Evolutionary conservation across 2,329 filamentous ascomycete genomes (phyloP).

Genomic region (Graphilbum ipis-grandicollis): DNA sequence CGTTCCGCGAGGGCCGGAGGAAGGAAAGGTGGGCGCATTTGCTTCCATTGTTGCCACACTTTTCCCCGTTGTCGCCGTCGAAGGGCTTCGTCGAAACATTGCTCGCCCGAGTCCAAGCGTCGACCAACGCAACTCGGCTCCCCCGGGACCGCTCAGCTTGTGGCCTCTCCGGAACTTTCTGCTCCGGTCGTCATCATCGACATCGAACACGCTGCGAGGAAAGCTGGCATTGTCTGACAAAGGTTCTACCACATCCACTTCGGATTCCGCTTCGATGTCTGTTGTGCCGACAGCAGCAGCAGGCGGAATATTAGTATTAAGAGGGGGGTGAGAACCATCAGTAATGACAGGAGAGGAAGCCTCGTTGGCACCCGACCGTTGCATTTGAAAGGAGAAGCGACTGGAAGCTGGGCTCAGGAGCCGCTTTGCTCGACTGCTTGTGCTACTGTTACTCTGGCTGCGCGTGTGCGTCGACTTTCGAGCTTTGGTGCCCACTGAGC

Average conservation of each 20-base stretch:
- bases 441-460: conserved; percentile 7
- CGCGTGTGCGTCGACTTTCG: conserved; percentile 3
- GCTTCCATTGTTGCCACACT: too few species aligned
- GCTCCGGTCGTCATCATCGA: conserved; percentile 4
- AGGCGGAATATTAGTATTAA: too few species aligned
- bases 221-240: too few species aligned
- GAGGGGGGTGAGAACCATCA: too few species aligned
- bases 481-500: neutral
- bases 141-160: too few species aligned
- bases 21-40: too few species aligned
- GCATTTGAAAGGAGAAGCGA: neutral
- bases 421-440: conserved; percentile 1
- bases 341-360: too few species aligned
- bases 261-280: neutral
- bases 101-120: neutral
- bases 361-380: too few species aligned
- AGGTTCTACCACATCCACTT: neutral
- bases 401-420: neutral
- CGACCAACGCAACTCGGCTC: neutral
- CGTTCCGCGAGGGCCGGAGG: too few species aligned
- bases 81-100: neutral
- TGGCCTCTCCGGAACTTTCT: neutral
- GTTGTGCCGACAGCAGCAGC: too few species aligned
- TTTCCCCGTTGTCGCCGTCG: too few species aligned
- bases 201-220: conserved; percentile 9